phyloP scores from a whole-genome alignment of 148 eudicot species.

The Simmondsia chinensis region DNA sequence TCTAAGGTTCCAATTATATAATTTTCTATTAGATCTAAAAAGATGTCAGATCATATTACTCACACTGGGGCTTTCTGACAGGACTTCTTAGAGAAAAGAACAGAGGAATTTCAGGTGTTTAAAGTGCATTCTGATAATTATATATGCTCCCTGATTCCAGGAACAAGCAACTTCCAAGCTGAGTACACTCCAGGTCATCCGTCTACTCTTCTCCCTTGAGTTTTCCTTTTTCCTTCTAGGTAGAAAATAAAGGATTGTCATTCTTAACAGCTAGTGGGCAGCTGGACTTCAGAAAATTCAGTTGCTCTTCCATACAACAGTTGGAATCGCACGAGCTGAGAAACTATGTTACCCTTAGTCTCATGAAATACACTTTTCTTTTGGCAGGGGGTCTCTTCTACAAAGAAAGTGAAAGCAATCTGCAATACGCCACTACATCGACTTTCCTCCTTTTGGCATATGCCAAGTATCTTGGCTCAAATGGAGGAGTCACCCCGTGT shows the following conservation, averaged over 20 bases:
- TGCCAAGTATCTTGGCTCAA: constrained; percentile 52
- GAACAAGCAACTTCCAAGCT: constrained; percentile 49
- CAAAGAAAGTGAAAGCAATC: constrained; percentile 73
- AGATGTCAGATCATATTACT: not conserved
- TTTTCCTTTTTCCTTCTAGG: not conserved
- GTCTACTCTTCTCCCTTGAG: not conserved
- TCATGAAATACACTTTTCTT: not conserved
- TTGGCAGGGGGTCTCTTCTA: constrained; percentile 71
- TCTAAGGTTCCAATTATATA: constrained; percentile 35
- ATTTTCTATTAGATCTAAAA: not conserved
- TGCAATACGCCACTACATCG: constrained; percentile 73
- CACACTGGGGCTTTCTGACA: constrained; percentile 9
- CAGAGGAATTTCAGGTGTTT: constrained; percentile 42
- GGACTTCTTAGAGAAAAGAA: constrained; percentile 51
- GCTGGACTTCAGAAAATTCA: too few relatives aligned
- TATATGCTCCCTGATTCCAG: constrained; percentile 69
- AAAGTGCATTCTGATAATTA: constrained; percentile 76
- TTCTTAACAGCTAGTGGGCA: too few relatives aligned
- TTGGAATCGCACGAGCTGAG: too few relatives aligned
- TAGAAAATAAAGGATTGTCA: too few relatives aligned
- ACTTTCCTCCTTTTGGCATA: constrained; percentile 62
- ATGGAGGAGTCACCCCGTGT: constrained; percentile 30
- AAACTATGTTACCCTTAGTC: too few relatives aligned
- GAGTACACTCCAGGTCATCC: constrained; percentile 72
- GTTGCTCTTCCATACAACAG: too few relatives aligned